Conservation (phyloP, 768 basidiomycete species). For the Suillus ampliporus region DNA sequence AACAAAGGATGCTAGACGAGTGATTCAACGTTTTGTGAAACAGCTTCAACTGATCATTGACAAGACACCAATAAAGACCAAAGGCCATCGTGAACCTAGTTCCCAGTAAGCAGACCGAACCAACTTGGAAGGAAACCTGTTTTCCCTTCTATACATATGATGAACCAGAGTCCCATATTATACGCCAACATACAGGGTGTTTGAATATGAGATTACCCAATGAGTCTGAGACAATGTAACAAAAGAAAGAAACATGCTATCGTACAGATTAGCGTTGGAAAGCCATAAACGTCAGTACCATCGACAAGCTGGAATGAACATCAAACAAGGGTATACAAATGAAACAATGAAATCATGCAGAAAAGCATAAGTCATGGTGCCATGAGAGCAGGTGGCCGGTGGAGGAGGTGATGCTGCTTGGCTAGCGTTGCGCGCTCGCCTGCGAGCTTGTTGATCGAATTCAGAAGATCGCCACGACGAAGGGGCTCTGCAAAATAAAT, state of each 20-base stretch:
- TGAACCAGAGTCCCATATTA: background rate
- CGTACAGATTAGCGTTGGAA: constrained; percentile 12
- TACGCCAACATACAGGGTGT: background rate
- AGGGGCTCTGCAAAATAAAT: constrained; percentile 63
- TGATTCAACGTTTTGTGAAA: background rate
- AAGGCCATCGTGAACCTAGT: background rate
- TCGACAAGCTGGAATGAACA: constrained; percentile 1
- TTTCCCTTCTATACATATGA: background rate
- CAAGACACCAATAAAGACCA: background rate
- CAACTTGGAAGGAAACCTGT: background rate
- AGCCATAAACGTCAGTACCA: constrained; percentile 9
- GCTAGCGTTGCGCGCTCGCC: constrained; percentile 56
- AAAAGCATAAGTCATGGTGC: constrained; percentile 18
- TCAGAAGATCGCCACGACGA: constrained; percentile 77
- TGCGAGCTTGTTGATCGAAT: constrained; percentile 82
- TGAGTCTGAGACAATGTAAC: background rate
- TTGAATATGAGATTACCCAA: background rate
- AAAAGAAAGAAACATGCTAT: constrained; percentile 1
- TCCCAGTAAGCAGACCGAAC: background rate
- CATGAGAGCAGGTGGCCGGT: constrained; percentile 40
- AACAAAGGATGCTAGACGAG: background rate
- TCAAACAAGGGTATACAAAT: constrained; percentile 10
- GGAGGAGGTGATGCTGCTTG: constrained; percentile 38
- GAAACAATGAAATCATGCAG: constrained; percentile 7
- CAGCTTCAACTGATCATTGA: background rate